Base-by-base conservation (phyloP, 805 yeast species). In the Schwanniomyces occidentalis region DNA sequence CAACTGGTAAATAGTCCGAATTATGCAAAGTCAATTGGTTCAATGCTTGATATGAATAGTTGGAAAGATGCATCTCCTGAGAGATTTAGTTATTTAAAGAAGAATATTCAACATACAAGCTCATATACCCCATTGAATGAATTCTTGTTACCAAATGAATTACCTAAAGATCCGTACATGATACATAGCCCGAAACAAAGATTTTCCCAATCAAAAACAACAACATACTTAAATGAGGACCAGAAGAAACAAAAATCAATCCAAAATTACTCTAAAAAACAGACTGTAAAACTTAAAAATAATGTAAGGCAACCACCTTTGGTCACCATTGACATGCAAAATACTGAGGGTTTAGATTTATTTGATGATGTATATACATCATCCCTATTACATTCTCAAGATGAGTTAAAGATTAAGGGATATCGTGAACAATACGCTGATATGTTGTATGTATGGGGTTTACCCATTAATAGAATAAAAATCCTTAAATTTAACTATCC, bases 381-480 rank as follows among this genome's bases (percentile, higher is more conserved):
- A 29, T 54, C 69, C 3, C 51, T 78, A 29, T 58, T 77, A 32
- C 65, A 64, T 25, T 51, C 67, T 3, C 57, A 64, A 7, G 66
- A 69, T 28, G 48, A 48, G 6, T 51, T 52, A 2, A 65, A 65
- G 30, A 56, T 75, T 28, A 55, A 52, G 26, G 32, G 49, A 36
- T 75, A 77, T 52, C 57, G 96, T 24, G 70, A 74, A 14, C 82
- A 80, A 45, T 90, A 91, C 56, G 89, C 96, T 0, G 75, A 82
- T 13, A 71, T 90, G 52, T 64, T 90, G 9, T 85, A 76, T 49
- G 58, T 74, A 21, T 91, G 97, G 97, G 95, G 93, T 0, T 66
- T 89, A 13, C 85, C 89, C 0, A 73, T 85, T n/a, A 78, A 82
- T 44, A 61, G 96, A 27, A 78, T 86, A 18, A 90, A 90, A 49